Percentiles rank a stretch among this genome's conserved stretches.
Conservation (phyloP, 2,329 filamentous ascomycete genomes). For the Clonostachys byssicola region DNA sequence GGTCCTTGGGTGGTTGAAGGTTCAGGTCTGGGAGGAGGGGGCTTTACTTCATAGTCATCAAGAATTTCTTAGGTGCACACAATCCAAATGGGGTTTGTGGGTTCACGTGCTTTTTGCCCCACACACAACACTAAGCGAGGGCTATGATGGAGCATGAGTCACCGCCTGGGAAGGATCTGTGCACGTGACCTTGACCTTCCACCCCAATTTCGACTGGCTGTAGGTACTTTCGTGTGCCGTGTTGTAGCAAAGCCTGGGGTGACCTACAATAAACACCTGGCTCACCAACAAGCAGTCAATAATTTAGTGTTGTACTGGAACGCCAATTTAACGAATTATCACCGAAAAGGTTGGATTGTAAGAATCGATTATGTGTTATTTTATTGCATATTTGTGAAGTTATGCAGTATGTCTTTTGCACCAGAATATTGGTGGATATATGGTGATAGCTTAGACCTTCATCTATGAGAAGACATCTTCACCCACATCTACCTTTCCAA, state of each 20-base stretch:
- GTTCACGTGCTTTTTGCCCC: slow-evolving; percentile 30
- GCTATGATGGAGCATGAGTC: slow-evolving; percentile 23
- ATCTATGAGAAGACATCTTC: slow-evolving; percentile 32
- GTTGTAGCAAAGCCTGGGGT: too few species aligned
- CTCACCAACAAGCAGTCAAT: too few species aligned
- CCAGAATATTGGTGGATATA: too few species aligned
- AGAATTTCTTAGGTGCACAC: slow-evolving; percentile 33
- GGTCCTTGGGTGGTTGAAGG: slow-evolving; percentile 27
- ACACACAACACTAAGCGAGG: slow-evolving; percentile 31
- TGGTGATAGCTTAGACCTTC: background rate
- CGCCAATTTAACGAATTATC: too few species aligned
- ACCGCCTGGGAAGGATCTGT: background rate
- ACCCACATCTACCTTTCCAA: slow-evolving; percentile 79
- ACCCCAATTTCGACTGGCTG: slow-evolving; percentile 11
- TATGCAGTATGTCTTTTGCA: too few species aligned
- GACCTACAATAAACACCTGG: too few species aligned
- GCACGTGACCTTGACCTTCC: slow-evolving; percentile 9
- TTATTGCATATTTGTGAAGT: too few species aligned
- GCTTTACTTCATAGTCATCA: slow-evolving; percentile 14
- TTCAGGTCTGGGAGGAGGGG: slow-evolving; percentile 29
- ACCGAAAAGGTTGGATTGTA: too few species aligned
- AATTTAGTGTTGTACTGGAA: too few species aligned
- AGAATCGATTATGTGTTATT: too few species aligned
- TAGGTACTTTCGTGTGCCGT: background rate
- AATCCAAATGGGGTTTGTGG: slow-evolving; percentile 31